Percentiles rank a stretch among this genome's conserved stretches.
Evolutionary conservation across 257 asterid genomes (phyloP).

Genomic region (Leonotis leonurus): DNA sequence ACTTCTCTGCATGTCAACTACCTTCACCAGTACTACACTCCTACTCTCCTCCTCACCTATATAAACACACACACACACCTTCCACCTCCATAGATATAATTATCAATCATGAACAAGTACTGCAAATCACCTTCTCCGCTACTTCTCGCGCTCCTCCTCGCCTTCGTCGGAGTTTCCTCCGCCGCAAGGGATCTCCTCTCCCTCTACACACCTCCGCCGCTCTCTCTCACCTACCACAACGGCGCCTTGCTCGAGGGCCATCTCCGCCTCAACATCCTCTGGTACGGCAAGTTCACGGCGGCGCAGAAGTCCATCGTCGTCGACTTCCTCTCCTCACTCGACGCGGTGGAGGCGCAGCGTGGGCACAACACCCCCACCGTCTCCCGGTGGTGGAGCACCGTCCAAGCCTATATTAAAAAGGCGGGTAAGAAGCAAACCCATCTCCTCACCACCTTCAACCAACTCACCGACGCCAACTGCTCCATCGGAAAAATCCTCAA

Average conservation of each 20-base stretch:
- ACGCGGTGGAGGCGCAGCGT: neutral
- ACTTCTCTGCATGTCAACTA: no score
- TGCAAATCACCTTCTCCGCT: neutral
- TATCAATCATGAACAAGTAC: no score
- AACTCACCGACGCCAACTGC: constrained; percentile 15
- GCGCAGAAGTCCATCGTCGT: constrained; percentile 24
- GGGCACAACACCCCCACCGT: constrained; percentile 9
- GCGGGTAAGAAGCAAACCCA: constrained; percentile 17
- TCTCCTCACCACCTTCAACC: constrained; percentile 1
- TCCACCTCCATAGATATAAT: no score
- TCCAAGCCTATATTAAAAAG: constrained; percentile 15
- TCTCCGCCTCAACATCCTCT: constrained; percentile 10
- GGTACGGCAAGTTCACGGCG: constrained; percentile 28
- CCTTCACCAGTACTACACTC: no score
- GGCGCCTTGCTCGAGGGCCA: constrained; percentile 18
- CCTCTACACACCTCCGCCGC: constrained; percentile 24
- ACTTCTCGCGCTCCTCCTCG: constrained; percentile 11
- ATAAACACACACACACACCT: neutral
- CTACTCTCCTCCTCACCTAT: no score
- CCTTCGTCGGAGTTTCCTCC: neutral
- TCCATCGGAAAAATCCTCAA: constrained; percentile 24
- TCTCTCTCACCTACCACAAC: constrained; percentile 21
- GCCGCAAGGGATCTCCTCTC: constrained; percentile 17
- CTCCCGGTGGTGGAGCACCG: constrained; percentile 28
- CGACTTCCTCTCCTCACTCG: constrained; percentile 20